phyloP scores from a whole-genome alignment of 2,329 filamentous ascomycete species.

The Knoxdaviesia proteae region DNA sequence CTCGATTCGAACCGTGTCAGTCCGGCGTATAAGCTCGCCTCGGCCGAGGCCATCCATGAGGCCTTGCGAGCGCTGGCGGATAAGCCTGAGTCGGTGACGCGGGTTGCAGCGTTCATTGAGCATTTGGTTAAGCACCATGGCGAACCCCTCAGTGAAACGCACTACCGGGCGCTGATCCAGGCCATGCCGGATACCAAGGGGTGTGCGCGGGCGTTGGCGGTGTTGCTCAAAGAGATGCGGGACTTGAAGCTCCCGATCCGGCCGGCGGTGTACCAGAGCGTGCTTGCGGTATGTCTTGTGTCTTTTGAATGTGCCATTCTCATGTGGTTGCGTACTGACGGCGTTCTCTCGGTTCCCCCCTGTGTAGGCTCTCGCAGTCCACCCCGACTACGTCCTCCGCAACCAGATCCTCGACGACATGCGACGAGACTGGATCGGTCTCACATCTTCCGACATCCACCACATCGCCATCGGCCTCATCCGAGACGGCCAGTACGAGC shows the following conservation, averaged over 20 bases:
- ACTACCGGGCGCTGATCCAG: conserved; percentile 59
- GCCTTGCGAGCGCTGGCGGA: conserved; percentile 19
- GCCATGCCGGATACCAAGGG: conserved; percentile 49
- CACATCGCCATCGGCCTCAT: conserved; percentile 54
- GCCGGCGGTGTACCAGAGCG: conserved; percentile 46
- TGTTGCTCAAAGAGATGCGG: conserved; percentile 55
- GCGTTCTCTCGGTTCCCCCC: too few species aligned
- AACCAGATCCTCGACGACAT: conserved; percentile 52
- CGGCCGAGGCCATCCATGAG: conserved; percentile 23
- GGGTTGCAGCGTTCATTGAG: conserved; percentile 21
- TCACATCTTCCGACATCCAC: conserved; percentile 32
- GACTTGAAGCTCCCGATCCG: conserved; percentile 39
- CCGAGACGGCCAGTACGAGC: conserved; percentile 63
- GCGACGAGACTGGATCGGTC: conserved; percentile 42
- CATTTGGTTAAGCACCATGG: conserved; percentile 35
- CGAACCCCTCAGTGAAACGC: conserved; percentile 30
- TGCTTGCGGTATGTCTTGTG: conserved; percentile 34
- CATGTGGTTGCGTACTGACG: conserved; percentile 1
- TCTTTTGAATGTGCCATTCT: not conserved
- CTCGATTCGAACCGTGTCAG: not conserved
- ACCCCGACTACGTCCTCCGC: conserved; percentile 67
- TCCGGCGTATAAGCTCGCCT: conserved; percentile 6
- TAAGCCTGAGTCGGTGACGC: conserved; percentile 6
- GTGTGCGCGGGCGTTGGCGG: conserved; percentile 39
- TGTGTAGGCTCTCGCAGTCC: conserved; percentile 46